A percentile compares a stretch with the other conserved stretches of the same genome.
These are phyloP conservation scores for Aspergillus coremiiformis DNA, from an alignment of 495 filamentous ascomycete genomes.

Conservation along the genomic window DNA sequence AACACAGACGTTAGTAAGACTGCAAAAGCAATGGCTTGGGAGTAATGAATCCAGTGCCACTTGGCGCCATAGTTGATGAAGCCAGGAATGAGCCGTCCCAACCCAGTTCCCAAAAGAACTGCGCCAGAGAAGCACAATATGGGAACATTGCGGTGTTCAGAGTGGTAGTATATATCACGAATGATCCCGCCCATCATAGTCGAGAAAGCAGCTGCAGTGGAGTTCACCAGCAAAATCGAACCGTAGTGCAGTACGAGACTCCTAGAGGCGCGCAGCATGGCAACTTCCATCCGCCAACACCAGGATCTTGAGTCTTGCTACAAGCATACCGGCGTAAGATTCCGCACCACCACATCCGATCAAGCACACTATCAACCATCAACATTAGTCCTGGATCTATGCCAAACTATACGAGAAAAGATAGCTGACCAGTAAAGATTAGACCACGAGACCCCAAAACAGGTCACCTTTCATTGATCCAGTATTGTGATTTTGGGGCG, in stretches of 20 bases:
- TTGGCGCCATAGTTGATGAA: constrained; percentile 57
- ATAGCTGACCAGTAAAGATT: constrained; percentile 41
- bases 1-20: constrained; percentile 55
- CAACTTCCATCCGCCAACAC: constrained; percentile 54
- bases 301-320: constrained; percentile 74
- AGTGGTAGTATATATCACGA: constrained; percentile 77
- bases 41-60: constrained; percentile 90
- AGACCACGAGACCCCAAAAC: constrained; percentile 62
- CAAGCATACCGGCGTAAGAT: constrained; percentile 63
- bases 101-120: constrained; percentile 73
- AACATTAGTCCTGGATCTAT: not conserved
- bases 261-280: not conserved
- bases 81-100: constrained; percentile 66
- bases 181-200: constrained; percentile 93
- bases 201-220: constrained; percentile 57
- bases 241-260: not conserved
- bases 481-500: too few species aligned
- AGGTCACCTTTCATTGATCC: constrained; percentile 64
- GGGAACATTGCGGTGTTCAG: constrained; percentile 71
- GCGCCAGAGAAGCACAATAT: constrained; percentile 80
- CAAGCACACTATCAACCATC: constrained; percentile 47
- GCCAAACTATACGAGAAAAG: not conserved
- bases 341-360: constrained; percentile 67
- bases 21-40: constrained; percentile 66
- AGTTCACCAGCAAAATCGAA: not conserved